A percentile compares a stretch with the other conserved stretches of the same genome.
Conservation (phyloP, 83 land plant genomes). For the Diphasiastrum complanatum region DNA sequence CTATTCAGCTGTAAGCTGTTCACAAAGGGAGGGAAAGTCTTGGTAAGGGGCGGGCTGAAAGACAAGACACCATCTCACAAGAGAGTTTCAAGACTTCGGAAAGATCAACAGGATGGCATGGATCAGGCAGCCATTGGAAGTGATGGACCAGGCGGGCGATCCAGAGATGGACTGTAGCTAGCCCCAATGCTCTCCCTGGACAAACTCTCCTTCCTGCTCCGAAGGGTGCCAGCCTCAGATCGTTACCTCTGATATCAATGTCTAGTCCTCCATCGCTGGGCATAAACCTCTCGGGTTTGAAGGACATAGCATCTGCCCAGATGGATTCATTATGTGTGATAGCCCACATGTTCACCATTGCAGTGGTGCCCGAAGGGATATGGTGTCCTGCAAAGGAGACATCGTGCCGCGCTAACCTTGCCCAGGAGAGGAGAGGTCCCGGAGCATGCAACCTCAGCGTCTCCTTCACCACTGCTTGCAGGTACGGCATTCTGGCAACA, state of each 20-base stretch:
- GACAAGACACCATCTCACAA: neutral
- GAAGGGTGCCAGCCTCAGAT: slow-evolving; percentile 33
- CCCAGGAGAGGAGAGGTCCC: slow-evolving; percentile 16
- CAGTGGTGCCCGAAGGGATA: slow-evolving; percentile 21
- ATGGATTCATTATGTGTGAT: slow-evolving; percentile 18
- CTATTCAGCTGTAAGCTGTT: too few species aligned
- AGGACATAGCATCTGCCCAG: slow-evolving; percentile 21
- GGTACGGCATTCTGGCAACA: slow-evolving; percentile 23
- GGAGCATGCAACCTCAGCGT: slow-evolving; percentile 33
- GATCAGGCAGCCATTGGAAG: slow-evolving; percentile 22
- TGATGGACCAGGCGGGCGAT: slow-evolving; percentile 20
- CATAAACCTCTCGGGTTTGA: slow-evolving; percentile 37
- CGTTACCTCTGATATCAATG: slow-evolving; percentile 22
- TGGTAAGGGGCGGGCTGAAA: slow-evolving; percentile 1
- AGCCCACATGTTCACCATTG: slow-evolving; percentile 26
- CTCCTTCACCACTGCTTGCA: slow-evolving; percentile 36
- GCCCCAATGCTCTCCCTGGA: slow-evolving; percentile 23
- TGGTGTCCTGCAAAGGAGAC: slow-evolving; percentile 24
- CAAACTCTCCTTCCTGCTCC: slow-evolving; percentile 39
- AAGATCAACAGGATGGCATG: neutral
- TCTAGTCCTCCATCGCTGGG: neutral
- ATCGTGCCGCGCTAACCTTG: slow-evolving; percentile 7
- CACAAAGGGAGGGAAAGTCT: too few species aligned
- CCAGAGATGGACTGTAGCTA: slow-evolving; percentile 5
- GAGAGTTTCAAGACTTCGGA: neutral